Evolutionary conservation across 163 green algal genomes (phyloP), one percentile per base, ranked within the genome.

Genomic region (Volvox carteri): DNA sequence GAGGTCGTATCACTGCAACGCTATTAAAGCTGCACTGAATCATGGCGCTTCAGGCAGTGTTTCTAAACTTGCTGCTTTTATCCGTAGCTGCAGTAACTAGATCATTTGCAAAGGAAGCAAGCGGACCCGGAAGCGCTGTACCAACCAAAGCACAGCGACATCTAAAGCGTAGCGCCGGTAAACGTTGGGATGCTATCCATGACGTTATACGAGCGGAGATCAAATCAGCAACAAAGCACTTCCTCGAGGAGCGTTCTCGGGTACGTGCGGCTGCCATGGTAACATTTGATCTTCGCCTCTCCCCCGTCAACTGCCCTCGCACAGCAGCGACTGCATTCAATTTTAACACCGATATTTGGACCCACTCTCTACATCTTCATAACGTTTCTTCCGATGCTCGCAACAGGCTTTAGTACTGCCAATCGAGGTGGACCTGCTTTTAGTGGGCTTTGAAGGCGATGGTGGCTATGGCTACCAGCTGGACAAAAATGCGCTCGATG

Each of bases 361-460:
- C n/a, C n/a, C n/a, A n/a, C n/a, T n/a, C n/a, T n/a, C n/a, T n/a
- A n/a, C n/a, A n/a, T n/a, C n/a, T 65, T 65, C 2, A 65, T 65
- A 11, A 19, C 54, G 25, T 65, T 19, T 28, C 54, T 65, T 7
- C n/a, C 23, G 3, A 33, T 52, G n/a, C n/a, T 65, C 21, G 56
- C 39, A 86, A 41, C 73, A 89, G 78, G 62, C 67, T 37, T 44
- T 92, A 3, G 65, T 74, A 3, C 65, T 94, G 50, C 92, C 92
- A 0, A 78, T 95, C 8, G 92, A 94, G 54, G 87, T 95, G 41
- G 92, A 95, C 79, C 33, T 95, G 11, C 76, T 95, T 4, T 83
- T 95, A 16, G 37, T 95, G 18, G 93, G 93, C 16, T 95, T 95
- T 79, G 89, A 92, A 19, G 92, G 86, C 5, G 88, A 92, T 74